Evolutionary conservation across 306 rosid genomes (phyloP).

Genomic region (Ochetophila trinervis): DNA sequence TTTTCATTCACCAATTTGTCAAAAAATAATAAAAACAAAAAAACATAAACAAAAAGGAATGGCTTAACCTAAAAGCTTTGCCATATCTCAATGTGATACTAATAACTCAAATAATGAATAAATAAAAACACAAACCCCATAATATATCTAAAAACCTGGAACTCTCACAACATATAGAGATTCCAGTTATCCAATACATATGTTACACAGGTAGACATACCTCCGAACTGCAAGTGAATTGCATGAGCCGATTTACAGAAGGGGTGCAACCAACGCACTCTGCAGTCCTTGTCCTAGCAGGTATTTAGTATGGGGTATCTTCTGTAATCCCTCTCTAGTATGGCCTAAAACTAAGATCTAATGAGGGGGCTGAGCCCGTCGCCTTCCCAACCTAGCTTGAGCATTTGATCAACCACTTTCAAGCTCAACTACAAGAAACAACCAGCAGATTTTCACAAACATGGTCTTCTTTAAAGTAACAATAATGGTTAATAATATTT

Average conservation of each 20-base stretch:
- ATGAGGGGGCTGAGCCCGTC: conserved; percentile 71
- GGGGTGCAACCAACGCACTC: conserved; percentile 25
- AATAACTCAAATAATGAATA: conserved; percentile 30
- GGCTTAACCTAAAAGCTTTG: conserved; percentile 33
- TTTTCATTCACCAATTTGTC: conserved; percentile 28
- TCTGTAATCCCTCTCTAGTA: conserved; percentile 21
- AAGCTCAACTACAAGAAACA: conserved; percentile 82
- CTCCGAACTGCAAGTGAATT: conserved; percentile 25
- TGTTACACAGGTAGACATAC: conserved; percentile 42
- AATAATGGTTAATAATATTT: background rate
- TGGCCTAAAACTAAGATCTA: conserved; percentile 52
- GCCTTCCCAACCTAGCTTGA: conserved; percentile 98
- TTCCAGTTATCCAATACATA: conserved; percentile 37
- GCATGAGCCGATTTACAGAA: conserved; percentile 27
- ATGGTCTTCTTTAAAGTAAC: background rate
- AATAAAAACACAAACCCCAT: conserved; percentile 22
- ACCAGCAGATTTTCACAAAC: conserved; percentile 27
- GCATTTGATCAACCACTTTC: conserved; percentile 97
- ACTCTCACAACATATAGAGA: conserved; percentile 23
- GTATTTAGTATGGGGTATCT: conserved; percentile 27
- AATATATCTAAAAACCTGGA: conserved; percentile 43
- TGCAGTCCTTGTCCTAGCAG: conserved; percentile 32
- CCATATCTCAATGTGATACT: conserved; percentile 27
- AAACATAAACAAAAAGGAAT: conserved; percentile 41
- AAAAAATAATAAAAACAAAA: conserved; percentile 9